These are phyloP conservation scores for Suillus discolor DNA, from an alignment of 768 basidiomycete species.

Conservation along the genomic window DNA sequence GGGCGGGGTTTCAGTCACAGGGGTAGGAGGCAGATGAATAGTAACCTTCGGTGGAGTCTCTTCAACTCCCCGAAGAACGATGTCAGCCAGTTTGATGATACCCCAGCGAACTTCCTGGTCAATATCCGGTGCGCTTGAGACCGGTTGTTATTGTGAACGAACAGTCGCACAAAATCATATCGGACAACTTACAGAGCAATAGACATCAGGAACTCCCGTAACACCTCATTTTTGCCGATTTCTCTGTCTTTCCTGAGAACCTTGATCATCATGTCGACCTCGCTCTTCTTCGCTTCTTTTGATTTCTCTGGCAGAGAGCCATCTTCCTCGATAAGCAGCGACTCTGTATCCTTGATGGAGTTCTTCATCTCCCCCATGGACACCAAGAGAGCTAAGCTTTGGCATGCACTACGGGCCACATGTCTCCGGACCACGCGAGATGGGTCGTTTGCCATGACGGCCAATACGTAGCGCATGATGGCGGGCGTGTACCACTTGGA, in stretches of 20 bases:
- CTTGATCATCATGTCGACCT: slow-evolving; percentile 84
- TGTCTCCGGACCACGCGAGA: slow-evolving; percentile 84
- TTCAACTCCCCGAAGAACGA: slow-evolving; percentile 79
- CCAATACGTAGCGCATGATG: slow-evolving; percentile 85
- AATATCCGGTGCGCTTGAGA: slow-evolving; percentile 63
- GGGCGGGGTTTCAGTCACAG: slow-evolving; percentile 63
- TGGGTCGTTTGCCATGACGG: slow-evolving; percentile 84
- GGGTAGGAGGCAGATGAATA: slow-evolving; percentile 78
- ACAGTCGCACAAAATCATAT: slow-evolving; percentile 10
- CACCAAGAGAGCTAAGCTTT: slow-evolving; percentile 83
- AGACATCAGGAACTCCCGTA: slow-evolving; percentile 81
- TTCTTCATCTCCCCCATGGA: slow-evolving; percentile 91
- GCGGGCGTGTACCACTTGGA: slow-evolving; percentile 85
- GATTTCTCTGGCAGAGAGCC: slow-evolving; percentile 69
- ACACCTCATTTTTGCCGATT: slow-evolving; percentile 74
- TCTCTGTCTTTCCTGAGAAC: slow-evolving; percentile 86
- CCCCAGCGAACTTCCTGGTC: slow-evolving; percentile 93
- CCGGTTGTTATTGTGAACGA: slow-evolving; percentile 5
- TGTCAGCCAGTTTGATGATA: slow-evolving; percentile 87
- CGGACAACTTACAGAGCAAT: slow-evolving; percentile 66
- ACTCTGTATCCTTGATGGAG: slow-evolving; percentile 68
- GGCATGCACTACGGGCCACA: slow-evolving; percentile 83
- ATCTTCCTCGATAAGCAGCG: slow-evolving; percentile 85
- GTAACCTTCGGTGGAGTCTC: slow-evolving; percentile 87
- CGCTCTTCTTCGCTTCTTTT: slow-evolving; percentile 80